phyloP scores from a whole-genome alignment of 495 filamentous ascomycete species.

The Podospora pseudocomata region DNA sequence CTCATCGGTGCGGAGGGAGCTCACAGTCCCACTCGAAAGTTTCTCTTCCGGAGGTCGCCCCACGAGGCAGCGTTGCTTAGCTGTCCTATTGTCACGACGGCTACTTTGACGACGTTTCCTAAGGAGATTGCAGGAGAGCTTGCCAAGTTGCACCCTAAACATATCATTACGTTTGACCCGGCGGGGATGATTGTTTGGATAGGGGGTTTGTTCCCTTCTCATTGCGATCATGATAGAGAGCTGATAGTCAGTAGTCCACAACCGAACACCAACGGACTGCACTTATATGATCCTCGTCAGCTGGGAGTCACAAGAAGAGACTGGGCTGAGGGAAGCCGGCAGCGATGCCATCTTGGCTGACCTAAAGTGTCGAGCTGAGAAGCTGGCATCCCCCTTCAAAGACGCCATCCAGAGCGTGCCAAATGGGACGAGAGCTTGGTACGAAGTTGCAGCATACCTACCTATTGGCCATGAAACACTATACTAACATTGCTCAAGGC shows the following conservation, averaged over 20 bases:
- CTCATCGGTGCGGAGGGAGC: slow-evolving; percentile 46
- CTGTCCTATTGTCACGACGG: slow-evolving; percentile 16
- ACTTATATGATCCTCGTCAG: slow-evolving; percentile 23
- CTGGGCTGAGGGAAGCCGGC: slow-evolving; percentile 5
- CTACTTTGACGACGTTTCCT: slow-evolving; percentile 15
- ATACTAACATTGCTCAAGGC: neutral
- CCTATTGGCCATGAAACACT: slow-evolving; percentile 6
- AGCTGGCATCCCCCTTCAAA: slow-evolving; percentile 22
- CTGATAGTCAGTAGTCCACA: neutral
- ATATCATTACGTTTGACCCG: slow-evolving; percentile 30
- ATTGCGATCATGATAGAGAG: neutral
- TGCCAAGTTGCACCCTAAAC: slow-evolving; percentile 27
- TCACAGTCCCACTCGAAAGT: slow-evolving; percentile 37
- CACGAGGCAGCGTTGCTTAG: slow-evolving; percentile 24
- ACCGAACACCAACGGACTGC: slow-evolving; percentile 18
- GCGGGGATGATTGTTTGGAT: slow-evolving; percentile 25
- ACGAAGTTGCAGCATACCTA: neutral
- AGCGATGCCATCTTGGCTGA: slow-evolving; percentile 13
- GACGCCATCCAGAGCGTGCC: slow-evolving; percentile 22
- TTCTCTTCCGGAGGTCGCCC: slow-evolving; percentile 30
- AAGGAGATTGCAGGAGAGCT: slow-evolving; percentile 26
- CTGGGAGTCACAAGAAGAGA: slow-evolving; percentile 17
- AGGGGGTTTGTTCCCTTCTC: neutral
- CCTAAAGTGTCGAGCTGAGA: slow-evolving; percentile 9
- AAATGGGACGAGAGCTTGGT: slow-evolving; percentile 12